A percentile compares a stretch with the other conserved stretches of the same genome.
phyloP scores from a whole-genome alignment of 2,329 filamentous ascomycete species.

The Coniella lustricola region DNA sequence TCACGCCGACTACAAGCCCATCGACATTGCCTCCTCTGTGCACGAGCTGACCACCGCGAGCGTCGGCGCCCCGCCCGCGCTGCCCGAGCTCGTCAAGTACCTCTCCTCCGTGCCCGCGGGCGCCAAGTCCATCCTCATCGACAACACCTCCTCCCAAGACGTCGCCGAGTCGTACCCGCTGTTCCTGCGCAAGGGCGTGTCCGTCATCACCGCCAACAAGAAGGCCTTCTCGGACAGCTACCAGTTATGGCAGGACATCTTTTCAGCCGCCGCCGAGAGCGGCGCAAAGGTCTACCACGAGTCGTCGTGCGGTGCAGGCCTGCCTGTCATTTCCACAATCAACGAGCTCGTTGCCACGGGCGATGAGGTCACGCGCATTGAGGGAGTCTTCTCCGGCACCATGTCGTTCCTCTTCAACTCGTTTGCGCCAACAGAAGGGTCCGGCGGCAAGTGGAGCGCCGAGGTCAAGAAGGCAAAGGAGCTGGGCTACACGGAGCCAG shows the following conservation, averaged over 20 bases:
- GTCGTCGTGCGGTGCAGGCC: slow-evolving; percentile 84
- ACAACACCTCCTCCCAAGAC: slow-evolving; percentile 90
- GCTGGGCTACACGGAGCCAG: slow-evolving; percentile 85
- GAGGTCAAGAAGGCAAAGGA: slow-evolving; percentile 91
- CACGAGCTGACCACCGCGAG: slow-evolving; percentile 9
- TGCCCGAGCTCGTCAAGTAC: slow-evolving; percentile 68
- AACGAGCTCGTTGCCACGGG: slow-evolving; percentile 93
- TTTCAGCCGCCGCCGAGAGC: slow-evolving; percentile 59
- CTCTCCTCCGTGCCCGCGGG: slow-evolving; percentile 61
- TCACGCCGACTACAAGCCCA: slow-evolving; percentile 61
- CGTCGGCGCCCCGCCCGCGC: slow-evolving; percentile 48
- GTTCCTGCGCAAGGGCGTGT: slow-evolving; percentile 75
- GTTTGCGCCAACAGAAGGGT: slow-evolving; percentile 74
- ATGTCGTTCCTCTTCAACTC: slow-evolving; percentile 98
- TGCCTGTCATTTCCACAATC: slow-evolving; percentile 88
- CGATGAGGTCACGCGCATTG: slow-evolving; percentile 84
- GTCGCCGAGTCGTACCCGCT: slow-evolving; percentile 77
- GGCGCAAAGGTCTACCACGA: slow-evolving; percentile 91
- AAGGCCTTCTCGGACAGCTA: slow-evolving; percentile 87
- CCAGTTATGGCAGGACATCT: slow-evolving; percentile 81
- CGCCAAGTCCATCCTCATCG: slow-evolving; percentile 74
- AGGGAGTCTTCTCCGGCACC: slow-evolving; percentile 95
- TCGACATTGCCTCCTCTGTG: slow-evolving; percentile 39
- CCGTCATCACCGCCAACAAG: slow-evolving; percentile 95
- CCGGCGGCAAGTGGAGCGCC: slow-evolving; percentile 77